Conservation (phyloP, 805 yeast genomes). For the Starmerella stigmatis region DNA sequence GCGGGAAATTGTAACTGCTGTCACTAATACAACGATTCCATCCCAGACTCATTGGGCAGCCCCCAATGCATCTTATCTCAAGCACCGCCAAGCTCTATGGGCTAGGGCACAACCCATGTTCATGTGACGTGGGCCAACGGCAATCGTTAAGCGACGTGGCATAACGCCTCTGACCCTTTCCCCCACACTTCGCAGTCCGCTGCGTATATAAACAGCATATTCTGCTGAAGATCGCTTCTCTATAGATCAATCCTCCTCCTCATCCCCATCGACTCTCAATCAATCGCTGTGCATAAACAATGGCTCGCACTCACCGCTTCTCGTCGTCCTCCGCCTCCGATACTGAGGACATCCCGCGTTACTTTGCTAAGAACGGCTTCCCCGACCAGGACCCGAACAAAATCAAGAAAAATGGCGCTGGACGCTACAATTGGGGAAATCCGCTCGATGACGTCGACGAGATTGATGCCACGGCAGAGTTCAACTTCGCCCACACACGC, state of each 20-base stretch:
- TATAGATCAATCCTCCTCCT: not conserved
- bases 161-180: too few species aligned
- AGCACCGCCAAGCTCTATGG: not conserved
- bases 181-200: too few species aligned
- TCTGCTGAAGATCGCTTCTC: not conserved
- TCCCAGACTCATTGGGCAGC: too few species aligned
- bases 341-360: constrained; percentile 48
- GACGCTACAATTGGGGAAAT: constrained; percentile 80
- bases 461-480: constrained; percentile 48
- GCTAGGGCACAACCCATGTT: not conserved
- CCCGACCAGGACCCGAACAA: constrained; percentile 59
- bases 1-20: too few species aligned
- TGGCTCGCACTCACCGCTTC: constrained; percentile 28
- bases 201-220: not conserved
- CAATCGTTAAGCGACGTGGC: constrained; percentile 8
- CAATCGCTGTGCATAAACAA: constrained; percentile 11
- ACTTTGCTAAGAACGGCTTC: constrained; percentile 70
- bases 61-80: too few species aligned
- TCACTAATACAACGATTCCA: too few species aligned
- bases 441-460: constrained; percentile 58
- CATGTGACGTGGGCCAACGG: not conserved
- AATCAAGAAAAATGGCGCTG: constrained; percentile 75
- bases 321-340: constrained; percentile 38
- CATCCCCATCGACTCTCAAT: too few species aligned
- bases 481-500: constrained; percentile 32